Evolutionary conservation across 2,329 filamentous ascomycete species (phyloP).

Genomic region (Metarhizium rileyi): DNA sequence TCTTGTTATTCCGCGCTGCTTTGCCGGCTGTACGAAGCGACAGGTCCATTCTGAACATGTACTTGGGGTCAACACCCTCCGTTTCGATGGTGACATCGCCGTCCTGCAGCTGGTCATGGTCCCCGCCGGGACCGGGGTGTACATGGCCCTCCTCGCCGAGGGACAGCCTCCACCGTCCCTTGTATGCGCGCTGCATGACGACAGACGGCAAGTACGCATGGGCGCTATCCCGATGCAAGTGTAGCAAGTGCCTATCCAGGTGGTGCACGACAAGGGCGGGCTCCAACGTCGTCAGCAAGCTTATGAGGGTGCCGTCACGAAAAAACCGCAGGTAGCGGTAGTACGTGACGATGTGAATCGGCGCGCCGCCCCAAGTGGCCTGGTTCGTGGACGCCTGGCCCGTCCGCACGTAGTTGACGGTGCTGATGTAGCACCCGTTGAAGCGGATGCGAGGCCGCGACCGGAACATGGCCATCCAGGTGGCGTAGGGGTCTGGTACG

Average conservation of each 20-base stretch:
- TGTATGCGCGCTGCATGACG: slow-evolving; percentile 60
- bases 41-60: slow-evolving; percentile 77
- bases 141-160: slow-evolving; percentile 14
- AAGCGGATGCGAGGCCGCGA: slow-evolving; percentile 79
- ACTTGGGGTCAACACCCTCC: slow-evolving; percentile 67
- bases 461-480: slow-evolving; percentile 66
- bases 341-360: slow-evolving; percentile 93
- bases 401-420: slow-evolving; percentile 85
- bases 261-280: slow-evolving; percentile 82
- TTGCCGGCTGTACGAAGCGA: slow-evolving; percentile 55
- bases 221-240: slow-evolving; percentile 27
- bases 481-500: slow-evolving; percentile 33
- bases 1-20: slow-evolving; percentile 69
- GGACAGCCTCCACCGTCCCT: slow-evolving; percentile 43
- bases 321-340: slow-evolving; percentile 96
- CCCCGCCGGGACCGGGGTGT: neutral
- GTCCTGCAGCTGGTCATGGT: slow-evolving; percentile 30
- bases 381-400: slow-evolving; percentile 64
- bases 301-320: slow-evolving; percentile 76
- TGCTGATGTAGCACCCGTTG: slow-evolving; percentile 93
- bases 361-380: slow-evolving; percentile 61
- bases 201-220: slow-evolving; percentile 26
- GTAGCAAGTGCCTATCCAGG: slow-evolving; percentile 61
- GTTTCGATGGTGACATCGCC: slow-evolving; percentile 76
- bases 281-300: slow-evolving; percentile 69